Percentiles rank a stretch among this genome's conserved stretches.
These are phyloP conservation scores for Melocanna baccifera DNA, from an alignment of 176 grass and related monocot genomes.

Conservation along the genomic window DNA sequence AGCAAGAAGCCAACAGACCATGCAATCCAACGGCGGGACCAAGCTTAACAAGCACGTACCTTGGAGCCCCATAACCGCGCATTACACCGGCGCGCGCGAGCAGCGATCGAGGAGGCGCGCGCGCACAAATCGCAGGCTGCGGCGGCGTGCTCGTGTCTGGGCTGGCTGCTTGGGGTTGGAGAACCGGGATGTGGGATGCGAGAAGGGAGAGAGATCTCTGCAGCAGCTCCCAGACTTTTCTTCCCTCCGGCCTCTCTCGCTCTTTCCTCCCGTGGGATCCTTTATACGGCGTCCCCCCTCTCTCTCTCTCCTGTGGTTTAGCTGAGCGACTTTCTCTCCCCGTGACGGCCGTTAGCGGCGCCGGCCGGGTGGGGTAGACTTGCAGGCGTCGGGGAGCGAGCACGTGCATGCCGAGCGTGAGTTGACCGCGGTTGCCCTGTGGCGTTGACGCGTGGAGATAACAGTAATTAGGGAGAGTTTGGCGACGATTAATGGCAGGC, in stretches of 20 bases:
- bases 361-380: not conserved
- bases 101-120: not conserved
- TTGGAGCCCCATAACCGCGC: slow-evolving; percentile 70
- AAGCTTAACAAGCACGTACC: slow-evolving; percentile 28
- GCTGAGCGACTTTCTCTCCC: not conserved
- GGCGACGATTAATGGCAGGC: no score
- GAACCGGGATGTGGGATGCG: not conserved
- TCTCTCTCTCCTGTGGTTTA: not conserved
- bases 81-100: not conserved
- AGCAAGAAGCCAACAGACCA: not conserved
- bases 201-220: not conserved
- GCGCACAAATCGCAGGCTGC: not conserved
- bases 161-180: not conserved
- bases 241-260: not conserved
- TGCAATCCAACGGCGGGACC: not conserved
- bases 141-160: not conserved
- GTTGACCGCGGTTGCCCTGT: slow-evolving; percentile 38
- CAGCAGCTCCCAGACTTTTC: not conserved
- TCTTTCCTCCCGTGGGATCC: not conserved
- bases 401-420: slow-evolving; percentile 40
- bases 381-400: not conserved
- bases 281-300: slow-evolving; percentile 38
- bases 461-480: not conserved
- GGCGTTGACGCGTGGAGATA: not conserved
- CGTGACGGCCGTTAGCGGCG: slow-evolving; percentile 32